phyloP scores from a whole-genome alignment of 129 eudicot genomes.

The Silybum marianum region DNA sequence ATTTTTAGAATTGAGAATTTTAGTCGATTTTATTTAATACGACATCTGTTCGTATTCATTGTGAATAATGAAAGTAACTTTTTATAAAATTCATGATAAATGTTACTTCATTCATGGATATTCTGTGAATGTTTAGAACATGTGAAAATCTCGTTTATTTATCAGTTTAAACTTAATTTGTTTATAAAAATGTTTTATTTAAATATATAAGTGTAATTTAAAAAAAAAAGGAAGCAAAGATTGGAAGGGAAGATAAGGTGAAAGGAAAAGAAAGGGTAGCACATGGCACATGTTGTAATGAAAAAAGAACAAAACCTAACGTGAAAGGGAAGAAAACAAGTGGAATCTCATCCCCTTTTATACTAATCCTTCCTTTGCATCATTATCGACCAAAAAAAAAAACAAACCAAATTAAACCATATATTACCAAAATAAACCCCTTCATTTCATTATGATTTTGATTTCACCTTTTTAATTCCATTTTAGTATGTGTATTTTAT shows the following conservation, averaged over 20 bases:
- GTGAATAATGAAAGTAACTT: neutral
- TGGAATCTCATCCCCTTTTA: constrained; percentile 41
- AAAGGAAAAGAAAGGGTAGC: constrained; percentile 35
- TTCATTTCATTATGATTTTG: neutral
- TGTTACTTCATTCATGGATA: neutral
- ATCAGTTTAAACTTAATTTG: neutral
- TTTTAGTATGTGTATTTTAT: neutral
- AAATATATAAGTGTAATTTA: neutral
- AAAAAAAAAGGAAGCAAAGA: neutral
- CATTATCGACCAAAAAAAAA: constrained; percentile 25
- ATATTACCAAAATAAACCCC: constrained; percentile 19
- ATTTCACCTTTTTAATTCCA: neutral
- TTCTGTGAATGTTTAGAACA: neutral
- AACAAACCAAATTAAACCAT: constrained; percentile 21
- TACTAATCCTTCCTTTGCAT: constrained; percentile 24
- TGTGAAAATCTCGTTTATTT: no score
- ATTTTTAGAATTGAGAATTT: neutral
- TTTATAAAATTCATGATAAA: neutral
- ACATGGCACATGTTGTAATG: constrained; percentile 41
- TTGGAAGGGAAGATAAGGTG: constrained; percentile 31
- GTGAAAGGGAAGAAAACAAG: constrained; percentile 48
- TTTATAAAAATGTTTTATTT: neutral
- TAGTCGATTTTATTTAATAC: neutral
- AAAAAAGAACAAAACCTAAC: constrained; percentile 46
- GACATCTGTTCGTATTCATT: neutral